Evolutionary conservation across 1,284 basidiomycete genomes (phyloP), one percentile per base, ranked within the genome.

Genomic region (Leccinum fuscescens): DNA sequence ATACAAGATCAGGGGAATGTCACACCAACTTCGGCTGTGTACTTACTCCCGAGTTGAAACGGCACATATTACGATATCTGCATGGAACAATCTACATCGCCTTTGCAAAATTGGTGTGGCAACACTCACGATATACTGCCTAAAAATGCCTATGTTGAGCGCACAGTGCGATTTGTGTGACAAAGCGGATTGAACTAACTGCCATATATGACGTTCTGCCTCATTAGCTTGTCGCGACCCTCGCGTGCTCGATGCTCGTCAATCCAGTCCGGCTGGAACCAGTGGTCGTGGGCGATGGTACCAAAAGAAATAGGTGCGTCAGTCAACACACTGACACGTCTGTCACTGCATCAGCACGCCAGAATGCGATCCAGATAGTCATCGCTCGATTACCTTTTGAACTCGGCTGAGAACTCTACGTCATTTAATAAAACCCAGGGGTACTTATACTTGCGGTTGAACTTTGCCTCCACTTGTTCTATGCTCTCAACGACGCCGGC

Each of bases 211-310:
- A 93, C 84, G 54, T 85, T 79, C 69, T 89, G 79, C 63, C 75
- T 72, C 60, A 80, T 79, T 79, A 92, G 84, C 63, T 80, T 79
- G 54, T 82, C 78, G 57, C 93, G 80, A 20, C 83, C 81, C 51
- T 79, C 79, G n/a, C 74, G 78, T 2, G 93, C 92, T 54, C 79
- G 81, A 5, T 83, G 78, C 69, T 92, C 88, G 62, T 92, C 88
- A 62, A 92, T 88, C 88, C 89, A 93, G 24, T 86, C 82, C 0
- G 93, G 92, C 72, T 94, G 90, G 61, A 80, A 77, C 94, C 93
- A 95, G 63, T 92, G 83, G 15, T 89, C 84, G 20, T 71, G 70
- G 4, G 88, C 85, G 31, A 96, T 89, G 17, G 84, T 74, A 6
- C 92, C 93, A 68, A 93, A 96, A 22, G 78, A 75, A 35, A 86